A percentile compares a stretch with the other conserved stretches of the same genome.
Evolutionary conservation across 2,329 filamentous ascomycete genomes (phyloP).

Genomic region (Zymoseptoria pseudotritici): DNA sequence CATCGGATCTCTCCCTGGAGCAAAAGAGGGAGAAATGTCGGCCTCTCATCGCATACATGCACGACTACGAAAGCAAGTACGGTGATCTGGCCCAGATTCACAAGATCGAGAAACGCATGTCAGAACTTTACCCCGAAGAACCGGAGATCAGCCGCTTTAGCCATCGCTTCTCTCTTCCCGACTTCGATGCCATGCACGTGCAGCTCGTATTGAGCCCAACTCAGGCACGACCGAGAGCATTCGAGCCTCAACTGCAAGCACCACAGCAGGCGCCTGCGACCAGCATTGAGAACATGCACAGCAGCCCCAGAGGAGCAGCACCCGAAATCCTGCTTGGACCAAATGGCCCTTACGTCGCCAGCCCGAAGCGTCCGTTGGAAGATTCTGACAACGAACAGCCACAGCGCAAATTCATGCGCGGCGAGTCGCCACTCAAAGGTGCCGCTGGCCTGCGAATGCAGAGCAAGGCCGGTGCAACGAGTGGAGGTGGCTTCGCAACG

Average conservation of each 20-base stretch:
- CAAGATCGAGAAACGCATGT: constrained; percentile 87
- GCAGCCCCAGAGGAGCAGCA: constrained; percentile 7
- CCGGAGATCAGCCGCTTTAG: constrained; percentile 68
- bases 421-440: constrained; percentile 88
- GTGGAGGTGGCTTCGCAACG: constrained; percentile 24
- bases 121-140: constrained; percentile 85
- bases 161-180: constrained; percentile 59
- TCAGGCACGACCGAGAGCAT: constrained; percentile 55
- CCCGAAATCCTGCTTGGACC: constrained; percentile 25
- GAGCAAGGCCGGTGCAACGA: constrained; percentile 46
- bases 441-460: constrained; percentile 79
- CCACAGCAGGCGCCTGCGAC: constrained; percentile 7
- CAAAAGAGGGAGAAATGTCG: constrained; percentile 56
- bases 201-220: constrained; percentile 77
- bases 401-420: constrained; percentile 78
- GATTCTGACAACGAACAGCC: constrained; percentile 65
- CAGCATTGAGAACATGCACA: constrained; percentile 9
- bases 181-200: constrained; percentile 75
- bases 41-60: constrained; percentile 81
- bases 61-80: constrained; percentile 90
- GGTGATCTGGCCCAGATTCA: constrained; percentile 86
- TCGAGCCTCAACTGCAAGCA: constrained; percentile 11
- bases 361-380: constrained; percentile 41
- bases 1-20: constrained; percentile 55
- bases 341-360: constrained; percentile 31